Evolutionary conservation across 495 filamentous ascomycete species (phyloP), one percentile per base, ranked within the genome.

Genomic region (Aspergillus sparsus): DNA sequence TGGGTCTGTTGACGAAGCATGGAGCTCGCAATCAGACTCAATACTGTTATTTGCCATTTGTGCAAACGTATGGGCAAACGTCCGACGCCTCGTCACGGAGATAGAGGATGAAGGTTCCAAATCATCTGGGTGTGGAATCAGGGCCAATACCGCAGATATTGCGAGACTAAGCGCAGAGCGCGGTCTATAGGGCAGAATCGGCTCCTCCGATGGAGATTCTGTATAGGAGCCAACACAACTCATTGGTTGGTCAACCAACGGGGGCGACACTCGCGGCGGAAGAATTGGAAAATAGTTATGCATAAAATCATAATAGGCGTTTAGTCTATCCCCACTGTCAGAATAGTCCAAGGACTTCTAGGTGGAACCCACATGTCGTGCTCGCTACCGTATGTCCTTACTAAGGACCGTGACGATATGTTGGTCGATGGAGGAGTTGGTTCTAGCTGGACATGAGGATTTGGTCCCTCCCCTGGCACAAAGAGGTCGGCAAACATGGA

Each of bases 241-340:
- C 32, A 81, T 56, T 6, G 80, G 80, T 45, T 73, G 68, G 64
- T 85, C 83, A 12, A 66, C 64, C 18, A 67, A 70, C 21, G 72
- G 71, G 6, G 73, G 69, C n/a, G 68, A 60, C 41, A 71, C 74
- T 36, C 82, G 76, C 6, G 84, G 79, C 8, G 84, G 82, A 47
- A 87, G 62, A 51, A 87, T 81, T 5, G 84, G 83, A 50, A 87
- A 83, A 66, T 82, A 85, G 15, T 71, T 66, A 67, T 86, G 83
- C 44, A 85, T 82, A 64, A 80, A 85, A 32, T 82, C 79, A 62
- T 85, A 86, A 63, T 85, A 85, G 27, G 82, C 84, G 53, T 82
- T 81, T 53, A 86, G 68, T 65, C 84, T 86, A 60, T 34, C 6
- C 0, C 5, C 11, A 39, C 12, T 11, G 72, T 68, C 71, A 77